A percentile compares a stretch with the other conserved stretches of the same genome.
phyloP scores from a whole-genome alignment of 768 basidiomycete genomes.

The Tulasnella sp. region DNA sequence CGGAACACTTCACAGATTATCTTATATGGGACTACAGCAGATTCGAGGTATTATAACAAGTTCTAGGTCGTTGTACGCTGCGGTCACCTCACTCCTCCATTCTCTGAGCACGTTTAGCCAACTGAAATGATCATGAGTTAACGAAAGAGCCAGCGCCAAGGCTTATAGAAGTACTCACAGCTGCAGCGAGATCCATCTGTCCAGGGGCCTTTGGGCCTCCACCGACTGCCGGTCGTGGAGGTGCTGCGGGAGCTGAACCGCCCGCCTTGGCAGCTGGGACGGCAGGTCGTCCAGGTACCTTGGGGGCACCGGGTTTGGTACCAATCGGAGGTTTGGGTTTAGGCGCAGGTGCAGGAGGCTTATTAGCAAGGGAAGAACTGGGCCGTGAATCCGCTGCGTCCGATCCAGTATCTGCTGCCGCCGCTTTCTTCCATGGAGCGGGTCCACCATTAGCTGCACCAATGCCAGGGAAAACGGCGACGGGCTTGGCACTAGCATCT shows the following conservation, averaged over 20 bases:
- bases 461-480: slow-evolving; percentile 80
- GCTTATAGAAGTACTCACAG: slow-evolving; percentile 49
- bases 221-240: slow-evolving; percentile 45
- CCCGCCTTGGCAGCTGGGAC: slow-evolving; percentile 4
- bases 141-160: background rate
- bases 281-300: slow-evolving; percentile 45
- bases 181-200: slow-evolving; percentile 80
- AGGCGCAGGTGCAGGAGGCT: slow-evolving; percentile 44
- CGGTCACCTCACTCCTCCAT: slow-evolving; percentile 2
- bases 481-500: slow-evolving; percentile 66
- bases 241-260: slow-evolving; percentile 43
- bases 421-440: slow-evolving; percentile 67
- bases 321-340: slow-evolving; percentile 53
- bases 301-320: slow-evolving; percentile 45
- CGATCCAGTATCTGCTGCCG: slow-evolving; percentile 35
- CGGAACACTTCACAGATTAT: background rate
- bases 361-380: slow-evolving; percentile 58
- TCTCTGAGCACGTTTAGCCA: slow-evolving; percentile 70
- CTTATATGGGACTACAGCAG: background rate
- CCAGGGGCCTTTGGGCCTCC: slow-evolving; percentile 46
- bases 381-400: slow-evolving; percentile 49
- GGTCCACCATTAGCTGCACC: slow-evolving; percentile 61
- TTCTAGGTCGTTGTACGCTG: background rate
- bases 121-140: slow-evolving; percentile 41
- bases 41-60: background rate